Base-by-base conservation (phyloP, 1,139 yeast species). In the Casaregolazyma lundiana region DNA sequence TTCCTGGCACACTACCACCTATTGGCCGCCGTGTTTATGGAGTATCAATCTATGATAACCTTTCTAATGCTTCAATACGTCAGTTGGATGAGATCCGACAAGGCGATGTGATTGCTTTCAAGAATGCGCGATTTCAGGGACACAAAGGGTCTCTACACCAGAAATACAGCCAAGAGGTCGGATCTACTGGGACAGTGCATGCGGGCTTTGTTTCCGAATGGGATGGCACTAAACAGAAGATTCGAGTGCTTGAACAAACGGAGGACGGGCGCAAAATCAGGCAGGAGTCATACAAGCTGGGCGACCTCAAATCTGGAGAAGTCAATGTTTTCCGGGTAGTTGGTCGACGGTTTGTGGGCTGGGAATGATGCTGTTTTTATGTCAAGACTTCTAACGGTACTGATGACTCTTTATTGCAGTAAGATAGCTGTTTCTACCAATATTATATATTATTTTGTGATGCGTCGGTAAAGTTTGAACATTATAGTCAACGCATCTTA, bases 51-150 rank as follows among this genome's bases (percentile, higher is more conserved):
- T 87, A 84, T 64, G 70, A 73, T 56, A 81, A 81, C 60, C 65
- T 76, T 50, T 79, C 77, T 58, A 79, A 78, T 56, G 72, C 77
- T 43, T 80, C 80, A 35, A 77, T 80, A 11, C 71, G 75, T 17
- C 78, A 77, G 54, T 57, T 69, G 26, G 92, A 81, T 47, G 86
- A 80, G 40, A 77, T 88, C 48, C 75, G 77, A 44, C 81, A 94
- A 0, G 98, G 98, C 49, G 97, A 92, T 62, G 72, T 92, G 15
- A 67, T 88, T 41, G 84, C 88, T 51, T 76, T 88, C 53, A 78
- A 82, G 57, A 78, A 80, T 50, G 96, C 89, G 7, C 76, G 76
- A 51, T 89, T 90, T 66, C 80, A 77, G 50, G 77, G 81, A 6
- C 87, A 82, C 56, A 82, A 81, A 60, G 73, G 73, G 15, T 59